These are phyloP conservation scores for Rhizoclosmatium globosum DNA, from an alignment of 192 early-diverging fungal genomes.

Conservation along the genomic window DNA sequence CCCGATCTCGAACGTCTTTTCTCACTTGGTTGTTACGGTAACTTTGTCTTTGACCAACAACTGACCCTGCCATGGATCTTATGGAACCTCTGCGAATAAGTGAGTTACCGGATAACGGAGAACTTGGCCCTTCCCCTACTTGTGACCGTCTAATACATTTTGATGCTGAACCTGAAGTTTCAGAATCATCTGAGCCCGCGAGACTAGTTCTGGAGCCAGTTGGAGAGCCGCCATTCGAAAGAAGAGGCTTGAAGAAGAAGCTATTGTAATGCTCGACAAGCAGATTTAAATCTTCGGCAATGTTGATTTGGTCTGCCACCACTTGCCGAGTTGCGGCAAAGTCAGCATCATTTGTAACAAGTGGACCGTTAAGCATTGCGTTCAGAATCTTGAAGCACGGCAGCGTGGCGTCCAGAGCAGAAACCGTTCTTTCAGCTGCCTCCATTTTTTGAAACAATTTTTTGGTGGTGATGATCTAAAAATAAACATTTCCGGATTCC, in stretches of 20 bases:
- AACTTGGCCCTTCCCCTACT: background rate
- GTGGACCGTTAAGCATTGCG: background rate
- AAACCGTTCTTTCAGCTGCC: background rate
- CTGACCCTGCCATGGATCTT: background rate
- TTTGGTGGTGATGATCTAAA: background rate
- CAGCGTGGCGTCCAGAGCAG: background rate
- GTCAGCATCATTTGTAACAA: background rate
- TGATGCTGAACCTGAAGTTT: too few species aligned
- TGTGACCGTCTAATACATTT: too few species aligned
- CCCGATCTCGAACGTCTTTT: background rate
- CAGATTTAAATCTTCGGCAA: background rate
- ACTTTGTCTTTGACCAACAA: background rate
- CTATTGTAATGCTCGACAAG: background rate
- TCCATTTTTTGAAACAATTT: background rate
- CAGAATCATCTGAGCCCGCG: too few species aligned
- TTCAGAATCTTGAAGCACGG: background rate
- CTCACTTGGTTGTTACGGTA: background rate
- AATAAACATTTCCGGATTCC: too few species aligned
- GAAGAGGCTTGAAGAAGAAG: background rate
- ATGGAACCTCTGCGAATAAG: background rate
- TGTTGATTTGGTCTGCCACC: background rate
- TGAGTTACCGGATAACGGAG: background rate
- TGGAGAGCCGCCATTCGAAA: conserved; percentile 2
- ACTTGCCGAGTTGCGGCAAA: background rate
- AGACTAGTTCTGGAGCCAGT: background rate